A percentile compares a stretch with the other conserved stretches of the same genome.
Conservation (phyloP, 75 land plant species). For the Ceratopteris richardii region DNA sequence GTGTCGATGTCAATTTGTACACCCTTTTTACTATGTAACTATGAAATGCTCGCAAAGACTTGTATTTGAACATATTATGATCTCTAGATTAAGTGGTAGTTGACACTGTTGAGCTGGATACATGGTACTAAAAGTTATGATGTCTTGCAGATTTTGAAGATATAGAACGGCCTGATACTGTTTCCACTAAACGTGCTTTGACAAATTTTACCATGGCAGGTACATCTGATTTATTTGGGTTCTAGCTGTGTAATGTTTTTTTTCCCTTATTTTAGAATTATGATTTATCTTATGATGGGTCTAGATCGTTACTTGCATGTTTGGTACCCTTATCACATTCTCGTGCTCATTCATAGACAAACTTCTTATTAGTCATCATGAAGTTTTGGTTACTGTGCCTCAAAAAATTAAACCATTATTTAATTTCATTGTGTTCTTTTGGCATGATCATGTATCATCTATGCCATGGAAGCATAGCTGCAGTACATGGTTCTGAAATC, state of each 20-base stretch:
- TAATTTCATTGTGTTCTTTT: too few relatives aligned
- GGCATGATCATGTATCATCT: too few relatives aligned
- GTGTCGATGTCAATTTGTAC: not conserved
- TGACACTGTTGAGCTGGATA: too few relatives aligned
- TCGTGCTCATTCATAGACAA: not conserved
- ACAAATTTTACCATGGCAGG: conserved; percentile 80
- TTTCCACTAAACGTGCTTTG: conserved; percentile 32
- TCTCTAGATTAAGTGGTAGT: too few relatives aligned
- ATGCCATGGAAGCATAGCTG: too few relatives aligned
- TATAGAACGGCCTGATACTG: conserved; percentile 40
- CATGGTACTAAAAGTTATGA: too few relatives aligned
- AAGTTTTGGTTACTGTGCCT: not conserved
- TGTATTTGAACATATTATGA: too few relatives aligned
- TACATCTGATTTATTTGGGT: conserved; percentile 13
- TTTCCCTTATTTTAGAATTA: not conserved
- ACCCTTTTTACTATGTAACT: not conserved
- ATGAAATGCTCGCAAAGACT: conserved; percentile 2
- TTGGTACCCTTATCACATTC: conserved; percentile 3
- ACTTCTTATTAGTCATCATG: not conserved
- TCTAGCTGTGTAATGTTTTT: not conserved
- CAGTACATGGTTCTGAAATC: too few relatives aligned
- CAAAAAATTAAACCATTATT: not conserved
- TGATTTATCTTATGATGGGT: not conserved
- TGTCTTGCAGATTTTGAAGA: conserved; percentile 70
- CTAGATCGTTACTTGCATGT: not conserved